Conservation (phyloP, 768 basidiomycete species). For the Boletus patriciae region DNA sequence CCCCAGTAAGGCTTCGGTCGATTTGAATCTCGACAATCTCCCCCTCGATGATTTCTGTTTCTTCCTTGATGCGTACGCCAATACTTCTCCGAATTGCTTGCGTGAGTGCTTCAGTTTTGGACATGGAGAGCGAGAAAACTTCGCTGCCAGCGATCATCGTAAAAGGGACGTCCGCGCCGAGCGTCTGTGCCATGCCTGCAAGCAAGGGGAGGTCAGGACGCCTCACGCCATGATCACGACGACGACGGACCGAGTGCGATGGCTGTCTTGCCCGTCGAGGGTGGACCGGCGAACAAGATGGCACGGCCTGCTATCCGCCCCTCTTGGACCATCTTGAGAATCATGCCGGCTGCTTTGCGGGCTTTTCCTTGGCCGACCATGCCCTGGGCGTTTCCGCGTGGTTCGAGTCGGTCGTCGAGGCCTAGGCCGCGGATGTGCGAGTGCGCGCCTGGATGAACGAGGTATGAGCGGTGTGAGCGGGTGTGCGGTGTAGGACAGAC, state of each 20-base stretch:
- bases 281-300: slow-evolving; percentile 96
- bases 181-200: slow-evolving; percentile 91
- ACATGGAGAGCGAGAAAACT: slow-evolving; percentile 97
- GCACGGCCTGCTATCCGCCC: slow-evolving; percentile 94
- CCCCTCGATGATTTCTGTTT: slow-evolving; percentile 95
- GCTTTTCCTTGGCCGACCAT: slow-evolving; percentile 98
- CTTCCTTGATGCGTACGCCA: slow-evolving; percentile 96
- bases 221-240: too few relatives aligned
- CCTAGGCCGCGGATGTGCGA: slow-evolving; percentile 97
- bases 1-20: slow-evolving; percentile 94
- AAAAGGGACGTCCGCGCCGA: slow-evolving; percentile 94
- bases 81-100: slow-evolving; percentile 96
- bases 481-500: slow-evolving; percentile 35
- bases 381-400: slow-evolving; percentile 84
- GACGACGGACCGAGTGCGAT: slow-evolving; percentile 82
- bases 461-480: neutral
- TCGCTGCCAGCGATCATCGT: slow-evolving; percentile 98
- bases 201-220: neutral
- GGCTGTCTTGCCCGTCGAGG: slow-evolving; percentile 96
- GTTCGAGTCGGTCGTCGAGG: slow-evolving; percentile 88
- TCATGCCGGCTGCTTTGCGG: slow-evolving; percentile 95
- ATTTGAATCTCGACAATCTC: slow-evolving; percentile 99
- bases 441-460: slow-evolving; percentile 61
- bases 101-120: slow-evolving; percentile 96
- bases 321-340: slow-evolving; percentile 97